phyloP scores from a whole-genome alignment of 345 rosid species.

The Physaria fendleri region DNA sequence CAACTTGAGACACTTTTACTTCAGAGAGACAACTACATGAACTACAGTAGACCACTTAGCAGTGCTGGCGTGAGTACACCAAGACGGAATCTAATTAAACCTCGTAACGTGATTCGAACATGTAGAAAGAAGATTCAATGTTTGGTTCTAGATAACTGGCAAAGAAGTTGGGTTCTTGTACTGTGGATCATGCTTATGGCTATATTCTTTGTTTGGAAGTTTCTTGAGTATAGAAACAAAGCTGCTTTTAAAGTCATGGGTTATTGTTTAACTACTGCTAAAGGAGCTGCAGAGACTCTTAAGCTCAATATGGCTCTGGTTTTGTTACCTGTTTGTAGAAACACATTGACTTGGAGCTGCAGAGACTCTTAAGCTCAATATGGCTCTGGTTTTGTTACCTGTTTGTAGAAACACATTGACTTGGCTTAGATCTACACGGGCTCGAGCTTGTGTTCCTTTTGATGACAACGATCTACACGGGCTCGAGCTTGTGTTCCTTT shows the following conservation, averaged over 20 bases:
- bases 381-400: constrained; percentile 92
- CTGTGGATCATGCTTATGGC: constrained; percentile 62
- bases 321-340: constrained; percentile 91
- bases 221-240: constrained; percentile 59
- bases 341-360: constrained; percentile 93
- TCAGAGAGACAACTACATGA: constrained; percentile 84
- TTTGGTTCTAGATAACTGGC: constrained; percentile 77
- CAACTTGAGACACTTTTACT: constrained; percentile 88
- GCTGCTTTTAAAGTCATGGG: constrained; percentile 86
- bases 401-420: constrained; percentile 93
- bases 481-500: constrained; percentile 56
- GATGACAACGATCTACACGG: too few species aligned
- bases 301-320: constrained; percentile 96
- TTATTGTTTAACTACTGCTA: constrained; percentile 70
- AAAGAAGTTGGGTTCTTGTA: constrained; percentile 62
- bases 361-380: constrained; percentile 92
- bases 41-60: constrained; percentile 82
- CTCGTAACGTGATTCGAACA: constrained; percentile 34
- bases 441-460: constrained; percentile 58
- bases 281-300: constrained; percentile 97
- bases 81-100: constrained; percentile 41
- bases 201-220: constrained; percentile 81
- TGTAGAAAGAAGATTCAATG: constrained; percentile 35
- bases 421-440: constrained; percentile 80
- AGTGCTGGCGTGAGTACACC: constrained; percentile 59